Conservation (phyloP, 2,329 filamentous ascomycete genomes). For the Ophiostoma fasciatum region DNA sequence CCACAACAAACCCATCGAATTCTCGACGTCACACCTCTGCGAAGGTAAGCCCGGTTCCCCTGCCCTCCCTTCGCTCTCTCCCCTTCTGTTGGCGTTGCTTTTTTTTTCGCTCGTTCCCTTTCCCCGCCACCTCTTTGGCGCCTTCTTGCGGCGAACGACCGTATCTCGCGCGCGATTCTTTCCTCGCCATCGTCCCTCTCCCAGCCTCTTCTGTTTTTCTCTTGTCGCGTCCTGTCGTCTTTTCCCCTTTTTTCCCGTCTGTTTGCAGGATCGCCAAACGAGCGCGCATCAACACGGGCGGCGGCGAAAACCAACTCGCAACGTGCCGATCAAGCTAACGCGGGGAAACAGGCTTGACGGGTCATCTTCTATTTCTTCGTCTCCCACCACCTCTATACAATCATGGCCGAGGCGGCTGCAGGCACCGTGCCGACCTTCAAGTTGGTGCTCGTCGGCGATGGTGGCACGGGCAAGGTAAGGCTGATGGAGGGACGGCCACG, state of each 20-base stretch:
- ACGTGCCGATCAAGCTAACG: not conserved
- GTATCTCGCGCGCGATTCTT: no score
- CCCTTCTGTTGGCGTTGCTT: not conserved
- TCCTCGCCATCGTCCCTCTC: no score
- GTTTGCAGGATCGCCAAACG: not conserved
- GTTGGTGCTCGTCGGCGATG: slow-evolving; percentile 98
- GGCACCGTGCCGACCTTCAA: slow-evolving; percentile 73
- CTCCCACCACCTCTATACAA: slow-evolving; percentile 14
- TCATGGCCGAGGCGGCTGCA: slow-evolving; percentile 47
- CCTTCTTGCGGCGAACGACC: not conserved
- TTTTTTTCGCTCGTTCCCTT: no score
- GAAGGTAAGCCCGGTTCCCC: slow-evolving; percentile 7
- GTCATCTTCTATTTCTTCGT: no score
- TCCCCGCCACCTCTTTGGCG: slow-evolving; percentile 1
- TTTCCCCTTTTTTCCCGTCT: no score
- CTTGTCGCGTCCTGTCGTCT: no score
- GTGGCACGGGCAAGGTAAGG: slow-evolving; percentile 99
- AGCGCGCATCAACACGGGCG: not conserved
- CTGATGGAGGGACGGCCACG: no score
- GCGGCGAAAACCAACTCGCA: not conserved
- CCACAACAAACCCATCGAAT: slow-evolving; percentile 1
- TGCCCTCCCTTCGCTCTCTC: not conserved
- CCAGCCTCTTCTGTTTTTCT: slow-evolving; percentile 5
- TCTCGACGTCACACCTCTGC: slow-evolving; percentile 6
- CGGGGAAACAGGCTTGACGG: no score